A percentile compares a stretch with the other conserved stretches of the same genome.
Evolutionary conservation across 768 basidiomycete species (phyloP).

Genomic region (Suillus occidentalis): DNA sequence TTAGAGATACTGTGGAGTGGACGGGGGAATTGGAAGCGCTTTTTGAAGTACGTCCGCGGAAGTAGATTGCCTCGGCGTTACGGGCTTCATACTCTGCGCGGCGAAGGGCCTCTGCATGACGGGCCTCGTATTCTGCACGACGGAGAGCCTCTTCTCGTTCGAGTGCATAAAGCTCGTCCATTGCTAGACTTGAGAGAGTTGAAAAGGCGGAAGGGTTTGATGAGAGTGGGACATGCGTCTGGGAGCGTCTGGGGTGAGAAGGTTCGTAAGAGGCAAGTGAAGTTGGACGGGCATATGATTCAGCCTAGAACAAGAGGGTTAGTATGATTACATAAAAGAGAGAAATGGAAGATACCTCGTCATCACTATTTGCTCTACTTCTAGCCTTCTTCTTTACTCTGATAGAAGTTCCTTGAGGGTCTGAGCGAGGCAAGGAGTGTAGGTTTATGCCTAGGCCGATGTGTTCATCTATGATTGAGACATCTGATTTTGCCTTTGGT

Average conservation of each 20-base stretch:
- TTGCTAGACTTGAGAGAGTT: slow-evolving; percentile 73
- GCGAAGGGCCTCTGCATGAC: slow-evolving; percentile 67
- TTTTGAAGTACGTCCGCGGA: slow-evolving; percentile 46
- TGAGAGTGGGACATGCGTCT: slow-evolving; percentile 25
- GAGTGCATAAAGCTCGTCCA: slow-evolving; percentile 87
- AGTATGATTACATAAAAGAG: slow-evolving; percentile 28
- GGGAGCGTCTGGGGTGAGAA: slow-evolving; percentile 29
- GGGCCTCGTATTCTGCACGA: slow-evolving; percentile 83
- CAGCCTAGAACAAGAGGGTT: slow-evolving; percentile 37
- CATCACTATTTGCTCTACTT: slow-evolving; percentile 78
- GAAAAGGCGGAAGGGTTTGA: slow-evolving; percentile 53
- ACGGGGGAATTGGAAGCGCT: slow-evolving; percentile 69
- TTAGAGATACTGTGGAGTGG: slow-evolving; percentile 24
- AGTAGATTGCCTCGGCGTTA: slow-evolving; percentile 45
- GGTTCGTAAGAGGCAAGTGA: slow-evolving; percentile 46
- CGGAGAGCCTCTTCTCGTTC: slow-evolving; percentile 84
- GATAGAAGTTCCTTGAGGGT: slow-evolving; percentile 26
- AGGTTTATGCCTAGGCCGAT: slow-evolving; percentile 24
- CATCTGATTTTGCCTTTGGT: slow-evolving; percentile 31
- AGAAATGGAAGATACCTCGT: slow-evolving; percentile 60
- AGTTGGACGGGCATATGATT: slow-evolving; percentile 61
- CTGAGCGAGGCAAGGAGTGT: slow-evolving; percentile 23
- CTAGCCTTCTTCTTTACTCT: slow-evolving; percentile 75
- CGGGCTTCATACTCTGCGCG: slow-evolving; percentile 62
- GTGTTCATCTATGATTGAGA: slow-evolving; percentile 24